These are phyloP conservation scores for Leccinum uliginosum DNA, from an alignment of 768 basidiomycete genomes.

Conservation along the genomic window DNA sequence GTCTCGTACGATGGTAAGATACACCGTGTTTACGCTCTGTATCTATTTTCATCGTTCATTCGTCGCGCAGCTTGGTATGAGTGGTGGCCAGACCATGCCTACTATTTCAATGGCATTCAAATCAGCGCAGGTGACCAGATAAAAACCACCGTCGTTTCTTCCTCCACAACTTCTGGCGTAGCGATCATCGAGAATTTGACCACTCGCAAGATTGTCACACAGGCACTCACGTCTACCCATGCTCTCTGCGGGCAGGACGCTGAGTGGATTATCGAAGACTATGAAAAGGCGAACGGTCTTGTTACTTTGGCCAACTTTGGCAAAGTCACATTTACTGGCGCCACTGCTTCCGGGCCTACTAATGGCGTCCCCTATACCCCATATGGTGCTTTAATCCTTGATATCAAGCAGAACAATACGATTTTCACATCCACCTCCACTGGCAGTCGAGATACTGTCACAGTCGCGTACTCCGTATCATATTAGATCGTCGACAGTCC, in stretches of 20 bases:
- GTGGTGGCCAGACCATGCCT: background rate
- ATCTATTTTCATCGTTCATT: no score
- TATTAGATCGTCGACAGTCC: no score
- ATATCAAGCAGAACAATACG: no score
- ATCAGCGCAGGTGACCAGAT: background rate
- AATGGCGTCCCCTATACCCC: background rate
- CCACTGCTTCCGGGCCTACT: background rate
- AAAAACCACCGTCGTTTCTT: background rate
- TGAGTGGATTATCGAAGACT: background rate
- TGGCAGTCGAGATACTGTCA: no score
- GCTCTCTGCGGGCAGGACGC: background rate
- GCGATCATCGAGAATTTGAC: background rate
- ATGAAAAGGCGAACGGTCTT: background rate
- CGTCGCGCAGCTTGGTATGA: background rate
- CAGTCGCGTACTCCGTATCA: no score
- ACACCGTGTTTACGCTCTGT: no score
- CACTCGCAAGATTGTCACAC: background rate
- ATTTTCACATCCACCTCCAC: no score
- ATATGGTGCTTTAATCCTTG: background rate
- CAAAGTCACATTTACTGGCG: background rate
- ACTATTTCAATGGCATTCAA: background rate
- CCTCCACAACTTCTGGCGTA: background rate
- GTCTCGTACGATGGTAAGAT: background rate
- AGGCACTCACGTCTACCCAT: background rate
- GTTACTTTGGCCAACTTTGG: background rate